Conservation (phyloP, 495 filamentous ascomycete species). For the Penicillium waksmanii region DNA sequence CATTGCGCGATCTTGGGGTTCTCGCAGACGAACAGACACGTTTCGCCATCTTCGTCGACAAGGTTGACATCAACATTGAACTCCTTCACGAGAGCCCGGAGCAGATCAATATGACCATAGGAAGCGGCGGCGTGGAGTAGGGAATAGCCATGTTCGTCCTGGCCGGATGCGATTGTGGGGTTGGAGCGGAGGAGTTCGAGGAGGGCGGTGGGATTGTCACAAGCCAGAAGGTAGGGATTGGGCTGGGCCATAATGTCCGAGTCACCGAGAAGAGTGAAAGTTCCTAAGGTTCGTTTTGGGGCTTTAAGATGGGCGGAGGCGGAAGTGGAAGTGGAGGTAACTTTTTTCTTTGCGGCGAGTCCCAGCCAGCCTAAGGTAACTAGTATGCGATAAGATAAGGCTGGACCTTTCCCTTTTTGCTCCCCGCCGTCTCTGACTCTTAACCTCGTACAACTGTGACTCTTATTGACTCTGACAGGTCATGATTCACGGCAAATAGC, state of each 20-base stretch:
- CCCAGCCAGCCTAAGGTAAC: background rate
- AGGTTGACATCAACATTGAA: slow-evolving; percentile 79
- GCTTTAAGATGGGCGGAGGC: background rate
- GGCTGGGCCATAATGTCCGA: slow-evolving; percentile 50
- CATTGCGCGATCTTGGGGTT: slow-evolving; percentile 72
- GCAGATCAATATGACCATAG: slow-evolving; percentile 82
- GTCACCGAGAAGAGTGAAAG: slow-evolving; percentile 17
- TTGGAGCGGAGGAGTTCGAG: slow-evolving; percentile 68
- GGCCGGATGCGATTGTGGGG: slow-evolving; percentile 65
- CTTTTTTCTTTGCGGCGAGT: background rate
- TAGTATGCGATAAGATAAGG: slow-evolving; percentile 18
- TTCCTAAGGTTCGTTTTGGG: background rate
- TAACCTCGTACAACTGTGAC: background rate
- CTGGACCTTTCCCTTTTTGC: slow-evolving; percentile 23
- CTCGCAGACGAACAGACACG: slow-evolving; percentile 85
- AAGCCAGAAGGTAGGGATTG: slow-evolving; percentile 79
- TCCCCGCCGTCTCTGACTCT: slow-evolving; percentile 23
- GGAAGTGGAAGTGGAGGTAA: background rate
- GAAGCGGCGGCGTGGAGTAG: slow-evolving; percentile 90
- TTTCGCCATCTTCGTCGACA: slow-evolving; percentile 86
- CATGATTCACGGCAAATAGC: background rate
- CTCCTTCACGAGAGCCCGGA: slow-evolving; percentile 75
- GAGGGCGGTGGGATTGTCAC: slow-evolving; percentile 69
- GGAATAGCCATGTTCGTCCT: slow-evolving; percentile 87
- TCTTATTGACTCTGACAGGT: background rate